Evolutionary conservation across 164 flowering plant genomes (phyloP), one percentile per base, ranked within the genome.

Genomic region (Santalum album): DNA sequence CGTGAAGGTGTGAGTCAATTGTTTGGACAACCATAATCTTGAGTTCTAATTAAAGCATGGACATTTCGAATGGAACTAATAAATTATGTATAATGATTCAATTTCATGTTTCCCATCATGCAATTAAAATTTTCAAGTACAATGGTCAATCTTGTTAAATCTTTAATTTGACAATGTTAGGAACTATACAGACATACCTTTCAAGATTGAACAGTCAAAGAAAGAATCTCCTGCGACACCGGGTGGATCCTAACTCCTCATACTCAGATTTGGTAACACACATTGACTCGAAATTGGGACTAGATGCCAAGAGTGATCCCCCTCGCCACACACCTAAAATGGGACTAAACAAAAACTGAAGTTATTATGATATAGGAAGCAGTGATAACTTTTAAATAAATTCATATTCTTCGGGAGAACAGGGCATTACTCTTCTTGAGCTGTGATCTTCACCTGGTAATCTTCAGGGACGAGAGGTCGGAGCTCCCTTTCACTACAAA

Each of bases 281-380:
- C 87, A 81, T 90, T 57, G 92, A 57, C 55, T 90, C 92, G 72
- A 83, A 94, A 68, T 83, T 90, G 27, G 97, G 99, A 65, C 92
- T 94, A 26, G 99, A 94, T 27, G 97, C 99, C 68, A 90, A 69
- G 55, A 94, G 88, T 6, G 97, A 94, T 24, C 99, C 97, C 25
- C 99, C 99, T 65, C 90, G 79, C 99, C 99, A 94, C 12, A 90
- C 90, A 56, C 96, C 96, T 64, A 78, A 65, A 24, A 87, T 78
- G 16, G 99, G 96, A 75, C 99, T 94, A 82, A 7, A 66, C 32
- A 71, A 58, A 48, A 35, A 65, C n/a, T 5, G 32, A 24, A 52
- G 51, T 0, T 6, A 57, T 36, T 62, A n/a, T 51, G 11, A 53
- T 54, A 27, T n/a, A 44, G 7, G 9, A 46, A 49, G 10, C 20